Conservation (phyloP, 805 yeast genomes). For the Candida ponderosae region DNA sequence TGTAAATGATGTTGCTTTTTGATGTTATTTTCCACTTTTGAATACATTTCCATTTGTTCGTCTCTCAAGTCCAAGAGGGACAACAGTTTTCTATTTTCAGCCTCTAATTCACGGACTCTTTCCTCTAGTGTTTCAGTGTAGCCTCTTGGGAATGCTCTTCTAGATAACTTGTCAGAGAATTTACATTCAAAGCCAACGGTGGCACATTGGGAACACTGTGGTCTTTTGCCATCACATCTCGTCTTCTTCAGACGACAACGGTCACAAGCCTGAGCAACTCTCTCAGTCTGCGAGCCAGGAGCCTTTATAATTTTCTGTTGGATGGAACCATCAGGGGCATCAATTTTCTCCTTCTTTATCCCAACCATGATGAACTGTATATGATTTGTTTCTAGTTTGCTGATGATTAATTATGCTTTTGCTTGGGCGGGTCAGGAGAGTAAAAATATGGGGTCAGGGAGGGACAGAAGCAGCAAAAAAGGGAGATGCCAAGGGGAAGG, state of each 20-base stretch:
- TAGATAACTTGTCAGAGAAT: slow-evolving; percentile 76
- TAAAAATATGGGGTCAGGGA: slow-evolving; percentile 1
- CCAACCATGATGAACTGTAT: background rate
- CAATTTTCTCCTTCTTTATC: background rate
- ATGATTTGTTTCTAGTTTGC: too few relatives aligned
- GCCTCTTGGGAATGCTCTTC: slow-evolving; percentile 87
- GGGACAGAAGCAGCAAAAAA: background rate
- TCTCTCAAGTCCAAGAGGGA: slow-evolving; percentile 59
- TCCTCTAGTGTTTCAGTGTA: slow-evolving; percentile 88
- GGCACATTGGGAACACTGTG: slow-evolving; percentile 75
- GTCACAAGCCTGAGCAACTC: slow-evolving; percentile 90
- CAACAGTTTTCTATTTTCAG: slow-evolving; percentile 64
- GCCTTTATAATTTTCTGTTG: slow-evolving; percentile 48
- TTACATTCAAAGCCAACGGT: slow-evolving; percentile 83
- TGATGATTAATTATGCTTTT: background rate
- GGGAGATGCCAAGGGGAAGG: too few relatives aligned
- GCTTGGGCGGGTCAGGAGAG: too few relatives aligned
- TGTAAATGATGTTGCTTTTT: background rate
- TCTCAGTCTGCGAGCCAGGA: slow-evolving; percentile 55
- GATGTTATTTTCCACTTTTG: slow-evolving; percentile 14
- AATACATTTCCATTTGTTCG: slow-evolving; percentile 43
- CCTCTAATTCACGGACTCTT: slow-evolving; percentile 76
- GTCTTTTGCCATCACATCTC: slow-evolving; percentile 66
- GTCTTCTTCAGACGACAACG: slow-evolving; percentile 78
- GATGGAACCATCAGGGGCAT: background rate